Evolutionary conservation across 768 basidiomycete genomes (phyloP), one percentile per base, ranked within the genome.

Genomic region (Candolleomyces aberdarensis): DNA sequence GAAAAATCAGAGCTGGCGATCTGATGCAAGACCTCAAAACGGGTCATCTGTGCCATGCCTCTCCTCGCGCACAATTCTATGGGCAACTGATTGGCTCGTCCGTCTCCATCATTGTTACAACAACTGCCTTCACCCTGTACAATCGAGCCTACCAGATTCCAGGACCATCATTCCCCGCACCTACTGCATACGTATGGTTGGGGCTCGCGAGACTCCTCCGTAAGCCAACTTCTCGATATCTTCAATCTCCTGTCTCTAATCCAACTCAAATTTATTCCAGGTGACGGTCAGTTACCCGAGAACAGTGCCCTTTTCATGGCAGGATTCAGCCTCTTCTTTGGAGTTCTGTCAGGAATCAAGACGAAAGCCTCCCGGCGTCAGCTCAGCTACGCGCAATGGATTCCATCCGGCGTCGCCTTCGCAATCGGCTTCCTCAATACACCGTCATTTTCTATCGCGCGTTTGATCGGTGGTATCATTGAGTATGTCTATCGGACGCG

Each of bases 11-110:
- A 72, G 94, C 96, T 7, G 96, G 95, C 15, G 96, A 98, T 70
- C 84, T 98, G 9, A 98, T 98, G 96, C 96, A 98, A 76, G 96
- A 98, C 74, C 78, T 98, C 61, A 98, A 98, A 76, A 97, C 96
- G 2, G 96, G 96, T 0, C 93, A 97, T 72, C 78, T 98, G n/a
- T 84, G 93, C 58, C 84, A 82, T 64, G 95, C 95, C 9, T 96
- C 94, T 22, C 96, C 96, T 51, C 81, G 93, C 66, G 93, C 94
- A 2, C 96, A 96, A 69, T 97, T 98, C 71, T 96, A 88, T 66
- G 93, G 94, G 9, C 94, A 98, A 72, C 78, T 98, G 53, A 88
- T 98, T 58, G 96, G 96, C 39, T 94, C 92, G 9, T 83, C 87
- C 0, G 81, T 96, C 5, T 94, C 92, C 8, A 94, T 98, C 36